Evolutionary conservation across 2,329 filamentous ascomycete genomes (phyloP), one percentile per base, ranked within the genome.

Genomic region (Fusarium virguliforme): DNA sequence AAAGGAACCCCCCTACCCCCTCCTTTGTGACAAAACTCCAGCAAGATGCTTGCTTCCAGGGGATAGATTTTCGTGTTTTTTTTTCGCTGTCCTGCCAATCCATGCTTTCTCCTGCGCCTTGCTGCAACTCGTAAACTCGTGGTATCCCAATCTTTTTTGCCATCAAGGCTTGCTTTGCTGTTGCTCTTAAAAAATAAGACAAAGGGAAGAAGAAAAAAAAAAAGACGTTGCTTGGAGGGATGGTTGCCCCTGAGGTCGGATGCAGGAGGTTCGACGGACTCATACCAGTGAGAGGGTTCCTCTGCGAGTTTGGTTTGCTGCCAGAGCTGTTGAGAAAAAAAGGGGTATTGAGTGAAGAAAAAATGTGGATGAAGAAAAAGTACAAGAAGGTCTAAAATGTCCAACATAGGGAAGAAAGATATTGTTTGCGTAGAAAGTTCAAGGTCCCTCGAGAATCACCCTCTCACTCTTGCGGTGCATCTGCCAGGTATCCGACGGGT

Each of bases 401-500:
- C 12, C 34, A 54, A 48, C 43, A 48, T 48, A 48, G 26, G 43
- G 26, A 37, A 30, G 41, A 10, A 43, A 46, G 10, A 22, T 35
- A 28, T 18, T 18, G 18, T 18, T 18, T 18, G 18, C 18, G 18
- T 18, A 18, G 18, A 18, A 18, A 18, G 18, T 15, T 64, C 28
- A 71, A 40, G 60, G 67, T 34, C 81, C 81, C 67, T 89, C 87
- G 28, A 89, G 77, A 38, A 89, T 78, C 35, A 87, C 84, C 55
- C 69, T 61, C n/a, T 72, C 68, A 63, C 83, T 82, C 77, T 88
- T 86, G 74, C 88, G 89, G 78, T 85, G 85, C 64, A 86, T 82
- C 67, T 85, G 78, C 61, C 81, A 82, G 3, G 77, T 78, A 37
- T 81, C 73, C 51, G 81, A 77, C 28, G 78, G 71, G 37, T 79